phyloP scores from a whole-genome alignment of 495 filamentous ascomycete genomes.

The Trichoderma virens region DNA sequence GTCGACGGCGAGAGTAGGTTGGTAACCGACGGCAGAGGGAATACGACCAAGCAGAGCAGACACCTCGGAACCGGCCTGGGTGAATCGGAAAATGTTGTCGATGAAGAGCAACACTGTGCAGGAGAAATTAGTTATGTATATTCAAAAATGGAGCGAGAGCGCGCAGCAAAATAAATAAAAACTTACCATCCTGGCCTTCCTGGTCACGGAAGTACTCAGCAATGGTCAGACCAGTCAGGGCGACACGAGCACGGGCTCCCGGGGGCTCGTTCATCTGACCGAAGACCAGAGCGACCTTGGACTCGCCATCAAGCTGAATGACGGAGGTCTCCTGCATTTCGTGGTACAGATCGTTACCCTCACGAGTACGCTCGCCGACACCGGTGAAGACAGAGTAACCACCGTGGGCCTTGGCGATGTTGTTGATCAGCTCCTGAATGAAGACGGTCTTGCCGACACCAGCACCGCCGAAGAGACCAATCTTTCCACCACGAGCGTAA shows the following conservation, averaged over 20 bases:
- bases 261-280: constrained; percentile 99
- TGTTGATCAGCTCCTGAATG: constrained; percentile 99
- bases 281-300: constrained; percentile 98
- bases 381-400: constrained; percentile 99
- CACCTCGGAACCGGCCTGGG: constrained; percentile 99
- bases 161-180: not conserved
- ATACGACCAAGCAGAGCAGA: constrained; percentile 99
- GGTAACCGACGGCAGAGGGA: constrained; percentile 99
- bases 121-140: constrained; percentile 12
- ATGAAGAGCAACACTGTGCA: constrained; percentile 86
- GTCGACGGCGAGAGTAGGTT: constrained; percentile 98
- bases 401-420: constrained; percentile 99
- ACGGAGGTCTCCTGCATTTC: constrained; percentile 99
- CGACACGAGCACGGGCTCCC: constrained; percentile 98
- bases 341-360: constrained; percentile 99
- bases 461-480: constrained; percentile 99
- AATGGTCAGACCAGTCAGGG: constrained; percentile 83
- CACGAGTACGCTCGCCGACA: constrained; percentile 99
- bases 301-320: constrained; percentile 98
- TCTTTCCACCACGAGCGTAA: constrained; percentile 99
- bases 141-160: constrained; percentile 18
- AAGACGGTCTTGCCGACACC: constrained; percentile 99
- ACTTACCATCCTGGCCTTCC: constrained; percentile 85
- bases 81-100: constrained; percentile 99
- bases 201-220: constrained; percentile 97